Percentiles rank a stretch among this genome's conserved stretches.
These are phyloP conservation scores for Tolypocladium endophyticum DNA, from an alignment of 2,329 filamentous ascomycete genomes.

Conservation along the genomic window DNA sequence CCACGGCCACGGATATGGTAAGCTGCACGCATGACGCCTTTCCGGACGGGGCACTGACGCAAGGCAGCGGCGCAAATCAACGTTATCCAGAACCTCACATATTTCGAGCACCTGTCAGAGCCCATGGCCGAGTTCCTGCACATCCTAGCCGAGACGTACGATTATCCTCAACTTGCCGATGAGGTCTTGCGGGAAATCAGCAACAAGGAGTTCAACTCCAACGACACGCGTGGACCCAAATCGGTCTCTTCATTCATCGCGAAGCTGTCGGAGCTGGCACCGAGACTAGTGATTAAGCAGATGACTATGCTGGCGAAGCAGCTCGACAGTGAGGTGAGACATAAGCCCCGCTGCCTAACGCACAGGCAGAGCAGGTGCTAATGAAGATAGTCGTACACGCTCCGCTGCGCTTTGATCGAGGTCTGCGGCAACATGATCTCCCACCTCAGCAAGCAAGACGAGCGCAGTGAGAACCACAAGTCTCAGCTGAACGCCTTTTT, in stretches of 20 bases:
- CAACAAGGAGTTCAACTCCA: conserved; percentile 96
- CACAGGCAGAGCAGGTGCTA: conserved; percentile 7
- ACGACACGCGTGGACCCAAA: conserved; percentile 90
- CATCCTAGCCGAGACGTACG: conserved; percentile 92
- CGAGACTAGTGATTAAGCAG: conserved; percentile 89
- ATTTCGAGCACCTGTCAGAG: conserved; percentile 97
- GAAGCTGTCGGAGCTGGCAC: conserved; percentile 84
- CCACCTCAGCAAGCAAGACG: conserved; percentile 83
- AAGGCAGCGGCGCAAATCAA: conserved; percentile 80
- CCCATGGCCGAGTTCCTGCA: conserved; percentile 98
- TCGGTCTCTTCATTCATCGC: conserved; percentile 91
- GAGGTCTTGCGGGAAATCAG: conserved; percentile 90
- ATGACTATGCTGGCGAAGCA: conserved; percentile 93
- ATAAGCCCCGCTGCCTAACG: not conserved
- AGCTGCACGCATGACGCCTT: conserved; percentile 11
- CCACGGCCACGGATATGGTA: conserved; percentile 92
- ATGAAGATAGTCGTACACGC: conserved; percentile 64
- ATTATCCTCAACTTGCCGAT: conserved; percentile 89
- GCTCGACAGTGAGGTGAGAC: conserved; percentile 73
- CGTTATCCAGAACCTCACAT: conserved; percentile 93
- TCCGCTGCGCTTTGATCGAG: conserved; percentile 89
- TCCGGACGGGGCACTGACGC: conserved; percentile 14
- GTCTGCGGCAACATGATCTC: conserved; percentile 93
- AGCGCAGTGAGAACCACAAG: conserved; percentile 85
- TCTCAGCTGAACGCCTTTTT: conserved; percentile 95